phyloP scores from a whole-genome alignment of 2,329 filamentous ascomycete genomes.

The Bipolaris victoriae region DNA sequence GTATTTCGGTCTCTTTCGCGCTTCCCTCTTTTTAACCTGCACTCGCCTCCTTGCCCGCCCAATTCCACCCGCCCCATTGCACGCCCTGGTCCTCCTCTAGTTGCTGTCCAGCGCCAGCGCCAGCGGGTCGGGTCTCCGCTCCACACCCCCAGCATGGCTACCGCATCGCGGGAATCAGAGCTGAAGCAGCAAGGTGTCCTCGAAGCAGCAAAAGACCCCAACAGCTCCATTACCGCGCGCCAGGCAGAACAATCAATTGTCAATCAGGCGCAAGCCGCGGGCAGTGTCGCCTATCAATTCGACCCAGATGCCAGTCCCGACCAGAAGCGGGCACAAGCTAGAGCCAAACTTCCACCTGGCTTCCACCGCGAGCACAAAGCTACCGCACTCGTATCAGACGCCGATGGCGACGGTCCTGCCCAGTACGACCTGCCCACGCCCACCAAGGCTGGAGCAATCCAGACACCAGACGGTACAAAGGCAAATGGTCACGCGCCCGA shows the following conservation, averaged over 20 bases:
- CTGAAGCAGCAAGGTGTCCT: conserved; percentile 81
- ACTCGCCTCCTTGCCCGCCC: background rate
- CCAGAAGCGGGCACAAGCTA: conserved; percentile 81
- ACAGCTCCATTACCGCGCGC: conserved; percentile 70
- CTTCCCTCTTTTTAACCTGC: background rate
- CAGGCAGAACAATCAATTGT: conserved; percentile 77
- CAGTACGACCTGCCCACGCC: conserved; percentile 80
- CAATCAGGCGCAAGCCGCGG: conserved; percentile 77
- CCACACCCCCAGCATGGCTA: conserved; percentile 35
- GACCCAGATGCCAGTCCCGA: conserved; percentile 82
- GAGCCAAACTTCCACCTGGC: conserved; percentile 68
- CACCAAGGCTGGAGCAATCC: conserved; percentile 71
- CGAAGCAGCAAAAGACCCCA: conserved; percentile 75
- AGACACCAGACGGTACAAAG: conserved; percentile 55
- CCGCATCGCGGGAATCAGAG: conserved; percentile 59
- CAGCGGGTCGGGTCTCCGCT: conserved; percentile 17
- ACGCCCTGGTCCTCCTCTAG: conserved; percentile 2
- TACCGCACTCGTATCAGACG: conserved; percentile 77
- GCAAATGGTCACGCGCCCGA: conserved; percentile 60
- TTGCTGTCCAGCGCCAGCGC: conserved; percentile 4
- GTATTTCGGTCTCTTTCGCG: background rate
- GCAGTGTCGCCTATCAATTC: conserved; percentile 81
- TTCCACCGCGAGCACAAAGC: conserved; percentile 69
- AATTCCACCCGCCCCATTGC: conserved; percentile 17
- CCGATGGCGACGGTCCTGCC: conserved; percentile 54